phyloP scores from a whole-genome alignment of 2,329 filamentous ascomycete genomes.

The Dichotomopilus funicola region DNA sequence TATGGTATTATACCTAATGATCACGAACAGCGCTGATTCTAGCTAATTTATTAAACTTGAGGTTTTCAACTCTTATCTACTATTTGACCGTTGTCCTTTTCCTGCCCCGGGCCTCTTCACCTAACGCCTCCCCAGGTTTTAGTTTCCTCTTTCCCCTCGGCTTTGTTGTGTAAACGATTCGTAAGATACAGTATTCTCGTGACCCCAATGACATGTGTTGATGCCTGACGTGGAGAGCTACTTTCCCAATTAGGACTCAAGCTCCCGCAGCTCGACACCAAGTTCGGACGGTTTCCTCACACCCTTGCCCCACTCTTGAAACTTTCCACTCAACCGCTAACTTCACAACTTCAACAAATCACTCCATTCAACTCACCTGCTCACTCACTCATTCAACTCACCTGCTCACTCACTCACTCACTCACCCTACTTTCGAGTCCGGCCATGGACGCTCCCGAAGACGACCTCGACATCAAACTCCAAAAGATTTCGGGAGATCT shows the following conservation, averaged over 20 bases:
- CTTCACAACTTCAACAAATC: neutral
- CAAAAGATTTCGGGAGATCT: constrained; percentile 55
- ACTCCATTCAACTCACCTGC: neutral
- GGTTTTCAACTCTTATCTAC: neutral
- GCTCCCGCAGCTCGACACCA: neutral
- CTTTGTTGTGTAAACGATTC: too few species aligned
- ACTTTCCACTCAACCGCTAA: neutral
- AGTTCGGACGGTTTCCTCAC: neutral
- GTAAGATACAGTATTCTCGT: neutral
- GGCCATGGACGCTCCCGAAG: constrained; percentile 53
- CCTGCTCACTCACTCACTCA: neutral
- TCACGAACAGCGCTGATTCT: neutral
- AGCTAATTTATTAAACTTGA: neutral
- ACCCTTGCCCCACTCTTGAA: neutral
- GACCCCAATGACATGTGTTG: constrained; percentile 1
- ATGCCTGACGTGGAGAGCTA: constrained; percentile 4
- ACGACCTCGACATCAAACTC: constrained; percentile 56
- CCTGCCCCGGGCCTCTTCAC: too few species aligned
- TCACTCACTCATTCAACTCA: neutral
- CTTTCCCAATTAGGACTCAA: neutral
- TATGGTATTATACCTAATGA: neutral
- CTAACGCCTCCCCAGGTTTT: too few species aligned
- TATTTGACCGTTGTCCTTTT: neutral
- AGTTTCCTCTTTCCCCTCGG: too few species aligned
- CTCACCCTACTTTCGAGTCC: too few species aligned